A percentile compares a stretch with the other conserved stretches of the same genome.
These are phyloP conservation scores for Leptographium wingfieldii DNA, from an alignment of 2,329 filamentous ascomycete species.

Conservation along the genomic window DNA sequence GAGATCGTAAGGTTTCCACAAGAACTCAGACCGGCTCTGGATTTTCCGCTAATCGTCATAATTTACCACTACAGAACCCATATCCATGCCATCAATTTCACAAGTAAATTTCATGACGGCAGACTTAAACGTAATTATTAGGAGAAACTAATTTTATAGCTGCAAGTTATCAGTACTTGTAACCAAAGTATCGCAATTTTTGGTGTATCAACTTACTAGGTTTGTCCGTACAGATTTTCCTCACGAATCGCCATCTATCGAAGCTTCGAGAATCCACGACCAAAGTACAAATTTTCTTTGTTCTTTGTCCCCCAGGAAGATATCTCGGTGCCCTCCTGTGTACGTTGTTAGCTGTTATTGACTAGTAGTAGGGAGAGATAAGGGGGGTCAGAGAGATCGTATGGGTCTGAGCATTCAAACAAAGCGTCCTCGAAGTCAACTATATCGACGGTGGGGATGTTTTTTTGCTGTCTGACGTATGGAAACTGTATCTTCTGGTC, in stretches of 20 bases:
- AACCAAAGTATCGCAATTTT: neutral
- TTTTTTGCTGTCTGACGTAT: neutral
- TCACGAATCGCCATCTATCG: neutral
- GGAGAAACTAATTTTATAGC: neutral
- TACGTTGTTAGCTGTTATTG: neutral
- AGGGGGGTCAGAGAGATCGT: neutral
- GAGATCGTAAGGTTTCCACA: too few species aligned
- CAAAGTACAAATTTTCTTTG: neutral
- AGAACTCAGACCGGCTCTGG: too few species aligned
- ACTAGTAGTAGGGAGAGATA: neutral
- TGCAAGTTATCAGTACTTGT: neutral
- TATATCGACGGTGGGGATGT: neutral
- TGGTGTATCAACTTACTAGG: neutral
- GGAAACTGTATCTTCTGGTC: neutral
- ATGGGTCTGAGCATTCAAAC: neutral
- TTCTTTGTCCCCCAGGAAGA: neutral
- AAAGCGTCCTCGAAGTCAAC: neutral
- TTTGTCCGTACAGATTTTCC: neutral
- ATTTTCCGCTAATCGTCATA: neutral
- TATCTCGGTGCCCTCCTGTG: neutral
- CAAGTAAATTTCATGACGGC: neutral
- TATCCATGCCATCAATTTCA: neutral
- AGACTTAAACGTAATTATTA: neutral
- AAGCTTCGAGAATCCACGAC: neutral
- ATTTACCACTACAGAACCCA: neutral